Percentiles rank a stretch among this genome's conserved stretches.
These are phyloP conservation scores for Botrytis porri DNA, from an alignment of 2,329 filamentous ascomycete genomes.

Conservation along the genomic window DNA sequence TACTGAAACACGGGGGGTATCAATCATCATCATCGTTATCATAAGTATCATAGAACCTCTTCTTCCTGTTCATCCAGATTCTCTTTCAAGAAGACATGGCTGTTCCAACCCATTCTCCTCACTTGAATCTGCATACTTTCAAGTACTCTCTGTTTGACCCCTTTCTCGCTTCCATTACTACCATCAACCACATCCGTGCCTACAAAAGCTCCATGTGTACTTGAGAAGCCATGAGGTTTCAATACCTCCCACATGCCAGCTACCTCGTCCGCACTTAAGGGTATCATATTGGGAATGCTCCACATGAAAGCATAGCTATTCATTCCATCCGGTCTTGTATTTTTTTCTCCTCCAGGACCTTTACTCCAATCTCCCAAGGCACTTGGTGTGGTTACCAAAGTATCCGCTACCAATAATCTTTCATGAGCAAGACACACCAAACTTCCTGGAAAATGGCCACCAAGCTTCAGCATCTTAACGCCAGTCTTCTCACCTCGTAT, in stretches of 20 bases:
- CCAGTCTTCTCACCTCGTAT: conserved; percentile 44
- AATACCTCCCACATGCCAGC: conserved; percentile 68
- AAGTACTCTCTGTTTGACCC: conserved; percentile 62
- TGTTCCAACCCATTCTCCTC: conserved; percentile 35
- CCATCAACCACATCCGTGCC: conserved; percentile 57
- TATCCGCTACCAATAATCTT: conserved; percentile 72
- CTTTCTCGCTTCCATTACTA: conserved; percentile 35
- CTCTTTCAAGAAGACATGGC: conserved; percentile 34
- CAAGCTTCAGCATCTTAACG: conserved; percentile 63
- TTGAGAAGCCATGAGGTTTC: conserved; percentile 57
- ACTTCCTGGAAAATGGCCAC: conserved; percentile 78
- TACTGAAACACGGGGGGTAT: not conserved
- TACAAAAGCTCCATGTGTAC: conserved; percentile 65
- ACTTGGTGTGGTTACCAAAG: conserved; percentile 66
- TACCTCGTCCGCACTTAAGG: conserved; percentile 62
- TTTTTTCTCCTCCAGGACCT: conserved; percentile 43
- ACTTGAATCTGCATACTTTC: conserved; percentile 77
- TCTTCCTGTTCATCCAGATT: conserved; percentile 10
- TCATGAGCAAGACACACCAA: conserved; percentile 61
- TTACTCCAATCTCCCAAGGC: conserved; percentile 49
- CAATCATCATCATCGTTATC: not conserved
- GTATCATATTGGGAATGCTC: conserved; percentile 74
- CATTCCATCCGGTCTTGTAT: conserved; percentile 43
- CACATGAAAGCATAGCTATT: conserved; percentile 70
- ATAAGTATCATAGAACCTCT: conserved; percentile 18